phyloP scores from a whole-genome alignment of 345 rosid species.

The Eucalyptus tenuipes region DNA sequence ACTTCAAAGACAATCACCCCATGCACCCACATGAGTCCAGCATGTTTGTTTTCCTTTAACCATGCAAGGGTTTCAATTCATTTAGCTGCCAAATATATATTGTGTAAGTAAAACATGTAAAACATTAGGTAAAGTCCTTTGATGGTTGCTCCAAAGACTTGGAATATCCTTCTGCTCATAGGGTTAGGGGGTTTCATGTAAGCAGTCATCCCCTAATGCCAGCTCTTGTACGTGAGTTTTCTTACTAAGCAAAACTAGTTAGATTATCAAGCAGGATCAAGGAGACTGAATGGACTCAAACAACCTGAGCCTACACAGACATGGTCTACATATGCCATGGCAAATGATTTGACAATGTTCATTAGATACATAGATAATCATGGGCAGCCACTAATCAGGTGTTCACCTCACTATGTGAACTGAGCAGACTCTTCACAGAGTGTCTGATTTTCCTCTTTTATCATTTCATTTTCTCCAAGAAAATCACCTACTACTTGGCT shows the following conservation, averaged over 20 bases:
- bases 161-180: not conserved
- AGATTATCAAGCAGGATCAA: not conserved
- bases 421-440: not conserved
- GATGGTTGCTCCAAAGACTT: not conserved
- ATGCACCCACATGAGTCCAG: not conserved
- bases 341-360: not conserved
- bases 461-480: not conserved
- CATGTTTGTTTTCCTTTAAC: not conserved
- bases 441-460: not conserved
- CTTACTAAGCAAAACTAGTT: not conserved
- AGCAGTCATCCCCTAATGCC: not conserved
- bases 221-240: not conserved
- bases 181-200: not conserved
- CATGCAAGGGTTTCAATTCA: not conserved
- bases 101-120: not conserved
- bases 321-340: not conserved
- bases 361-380: not conserved
- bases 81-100: not conserved
- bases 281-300: not conserved
- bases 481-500: not conserved
- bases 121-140: not conserved
- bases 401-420: not conserved
- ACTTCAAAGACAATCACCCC: not conserved
- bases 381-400: not conserved
- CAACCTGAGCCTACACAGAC: not conserved